Base-by-base conservation (phyloP, 495 filamentous ascomycete species). In the Lepraria neglecta region DNA sequence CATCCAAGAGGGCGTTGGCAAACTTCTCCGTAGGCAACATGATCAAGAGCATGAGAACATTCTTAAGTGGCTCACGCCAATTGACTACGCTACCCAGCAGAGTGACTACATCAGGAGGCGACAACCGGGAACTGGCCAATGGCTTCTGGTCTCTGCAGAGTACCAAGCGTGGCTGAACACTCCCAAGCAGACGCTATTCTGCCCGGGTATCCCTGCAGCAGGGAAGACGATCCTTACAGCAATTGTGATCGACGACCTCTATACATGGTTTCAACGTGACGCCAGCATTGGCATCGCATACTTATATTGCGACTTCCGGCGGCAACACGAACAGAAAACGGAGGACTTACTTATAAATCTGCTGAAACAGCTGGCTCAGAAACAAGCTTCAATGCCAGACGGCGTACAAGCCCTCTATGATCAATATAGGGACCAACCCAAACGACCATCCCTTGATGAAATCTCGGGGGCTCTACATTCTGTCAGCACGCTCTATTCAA, bases 291-390 rank as follows among this genome's bases (percentile, higher is more conserved):
- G 69, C 7, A 59, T 81, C 48, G 73, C 73, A 6, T 77, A 72
- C 54, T 9, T 78, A 51, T 81, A 72, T 60, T 79, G 69, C 64
- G 73, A 71, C 53, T 80, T 69, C 60, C 63, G 70, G 31, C 56
- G 59, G 10, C 64, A 73, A 38, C 46, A 67, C 5, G 69, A 73
- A n/a, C 74, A 78, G 66, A 74, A 61, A 6, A 47, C 62, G 3
- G 21, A 52, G 7, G 55, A 65, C 31, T 56, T 79, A 15, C 63
- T 78, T 5, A 65, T 62, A 44, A 72, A 67, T 45, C 44, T 81
- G 6, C 58, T 77, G 24, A 74, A 75, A 46, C 76, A 79, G 56
- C 57, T 78, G 21, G 63, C 71, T 31, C 63, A 72, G 51, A 35
- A 51, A 2, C 62, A 65, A 45, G 52, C 62, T 1, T 55, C 59